Conservation (phyloP, 768 basidiomycete genomes). For the Termitomyces eurrhizus region DNA sequence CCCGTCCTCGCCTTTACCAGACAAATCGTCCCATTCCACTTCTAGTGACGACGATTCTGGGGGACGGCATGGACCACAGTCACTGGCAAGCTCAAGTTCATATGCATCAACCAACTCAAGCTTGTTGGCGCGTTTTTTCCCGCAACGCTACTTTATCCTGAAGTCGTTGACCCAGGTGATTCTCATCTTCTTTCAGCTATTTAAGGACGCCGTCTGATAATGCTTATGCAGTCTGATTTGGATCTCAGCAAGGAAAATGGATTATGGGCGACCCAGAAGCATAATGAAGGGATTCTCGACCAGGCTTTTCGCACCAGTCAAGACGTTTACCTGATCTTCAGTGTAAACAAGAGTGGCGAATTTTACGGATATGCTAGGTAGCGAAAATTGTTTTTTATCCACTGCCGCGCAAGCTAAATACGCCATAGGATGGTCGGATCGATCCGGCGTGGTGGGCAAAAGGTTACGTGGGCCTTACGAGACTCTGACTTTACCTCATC, state of each 20-base stretch:
- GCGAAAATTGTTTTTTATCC: conserved; percentile 12
- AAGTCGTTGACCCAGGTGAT: conserved; percentile 79
- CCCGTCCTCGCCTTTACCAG: conserved; percentile 22
- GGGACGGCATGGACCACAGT: conserved; percentile 26
- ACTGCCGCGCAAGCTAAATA: background rate
- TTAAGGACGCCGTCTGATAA: background rate
- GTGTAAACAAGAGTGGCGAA: conserved; percentile 91
- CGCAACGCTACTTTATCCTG: conserved; percentile 88
- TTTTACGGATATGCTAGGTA: conserved; percentile 92
- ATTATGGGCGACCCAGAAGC: conserved; percentile 89
- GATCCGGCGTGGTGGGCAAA: conserved; percentile 46
- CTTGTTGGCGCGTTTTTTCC: conserved; percentile 71
- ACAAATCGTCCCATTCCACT: conserved; percentile 28
- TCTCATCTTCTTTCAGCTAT: conserved; percentile 14
- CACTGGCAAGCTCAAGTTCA: conserved; percentile 51
- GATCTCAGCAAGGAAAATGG: conserved; percentile 76
- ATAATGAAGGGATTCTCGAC: conserved; percentile 89
- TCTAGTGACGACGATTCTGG: conserved; percentile 40
- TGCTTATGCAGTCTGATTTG: conserved; percentile 55
- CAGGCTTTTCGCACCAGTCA: conserved; percentile 89
- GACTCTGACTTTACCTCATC: conserved; percentile 28
- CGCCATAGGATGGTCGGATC: conserved; percentile 64
- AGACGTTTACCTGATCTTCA: conserved; percentile 87
- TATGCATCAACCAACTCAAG: conserved; percentile 83
- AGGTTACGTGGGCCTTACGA: conserved; percentile 56